Percentiles rank a stretch among this genome's conserved stretches.
phyloP scores from a whole-genome alignment of 768 basidiomycete species.

The Clitopilus passeckerianus region DNA sequence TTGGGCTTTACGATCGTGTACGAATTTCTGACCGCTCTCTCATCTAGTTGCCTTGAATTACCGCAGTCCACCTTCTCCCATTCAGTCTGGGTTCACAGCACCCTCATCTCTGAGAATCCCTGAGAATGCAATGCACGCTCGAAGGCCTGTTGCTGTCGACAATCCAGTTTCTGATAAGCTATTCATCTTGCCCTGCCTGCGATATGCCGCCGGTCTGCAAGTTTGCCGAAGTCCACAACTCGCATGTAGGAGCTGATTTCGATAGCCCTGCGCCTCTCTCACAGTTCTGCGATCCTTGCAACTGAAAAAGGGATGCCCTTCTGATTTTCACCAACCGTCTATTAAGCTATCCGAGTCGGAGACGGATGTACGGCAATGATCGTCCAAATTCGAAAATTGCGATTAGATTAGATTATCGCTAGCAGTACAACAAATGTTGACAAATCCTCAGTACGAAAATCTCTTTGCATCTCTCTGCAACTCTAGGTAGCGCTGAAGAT shows the following conservation, averaged over 20 bases:
- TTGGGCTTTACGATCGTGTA: too few species aligned
- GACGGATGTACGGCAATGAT: too few species aligned
- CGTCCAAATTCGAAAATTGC: neutral
- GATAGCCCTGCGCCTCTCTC: constrained; percentile 1
- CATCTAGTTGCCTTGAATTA: neutral
- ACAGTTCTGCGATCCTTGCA: neutral
- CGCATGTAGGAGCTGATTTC: constrained; percentile 2
- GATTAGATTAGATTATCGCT: neutral
- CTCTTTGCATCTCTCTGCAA: constrained; percentile 5
- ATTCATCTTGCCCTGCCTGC: neutral
- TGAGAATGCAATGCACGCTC: neutral
- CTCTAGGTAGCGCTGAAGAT: constrained; percentile 8
- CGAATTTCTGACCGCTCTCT: neutral
- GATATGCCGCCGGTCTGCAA: constrained; percentile 2
- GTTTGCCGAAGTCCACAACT: constrained; percentile 1
- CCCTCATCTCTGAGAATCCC: neutral
- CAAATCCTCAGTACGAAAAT: constrained; percentile 1
- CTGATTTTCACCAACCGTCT: neutral
- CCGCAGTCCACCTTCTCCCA: neutral
- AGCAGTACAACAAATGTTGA: neutral
- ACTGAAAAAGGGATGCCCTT: neutral
- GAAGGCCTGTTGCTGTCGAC: neutral
- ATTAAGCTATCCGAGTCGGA: constrained; percentile 1
- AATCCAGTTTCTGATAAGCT: neutral
- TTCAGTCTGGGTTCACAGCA: constrained; percentile 2